Base-by-base conservation (phyloP, 2,329 filamentous ascomycete genomes). In the Sclerotinia trifoliorum region DNA sequence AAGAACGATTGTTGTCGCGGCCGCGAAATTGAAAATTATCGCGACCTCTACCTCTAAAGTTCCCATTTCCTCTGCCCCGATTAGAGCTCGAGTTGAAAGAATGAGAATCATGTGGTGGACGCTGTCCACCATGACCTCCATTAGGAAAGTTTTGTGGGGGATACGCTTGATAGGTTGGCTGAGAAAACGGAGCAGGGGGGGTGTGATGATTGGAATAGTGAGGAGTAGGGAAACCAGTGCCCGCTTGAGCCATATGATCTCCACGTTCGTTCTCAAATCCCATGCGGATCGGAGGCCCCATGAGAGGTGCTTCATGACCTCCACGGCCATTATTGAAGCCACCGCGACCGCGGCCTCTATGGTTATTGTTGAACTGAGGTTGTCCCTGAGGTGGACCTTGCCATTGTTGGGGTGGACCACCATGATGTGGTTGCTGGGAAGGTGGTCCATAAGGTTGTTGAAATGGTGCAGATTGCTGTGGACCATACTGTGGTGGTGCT, bases 281-380 rank as follows among this genome's bases (percentile, higher is more conserved):
- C 80, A 85, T 84, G 67, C 81, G 81, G 71, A 86, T 83, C 2
- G 83, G 83, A 46, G 83, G 83, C 0, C 82, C 86, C 85, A 83
- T 84, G 73, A 82, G 79, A 75, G 82, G 77, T 65, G 76, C 77
- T 71, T 78, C 77, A 74, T 75, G 74, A 68, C 76, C 75, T 64
- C 83, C 83, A 70, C 83, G 82, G 57, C 78, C 78, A 73, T 77
- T 77, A 70, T 76, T 78, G 69, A 69, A 80, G 71, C 69, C 77
- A 74, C 76, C 76, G 72, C 77, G 76, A 65, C 76, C 77, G 57
- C 76, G 75, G 70, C 74, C 74, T 61, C 74, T 71, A 46, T 35
- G 24, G 48, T 71, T 71, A 65, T 73, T 74, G 69, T 73, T 74
- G 82, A 83, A 78, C 77, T 76, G 74, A 55, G 74, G 74, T 71